Evolutionary conservation across 805 yeast species (phyloP).

Genomic region (Yarrowia divulgata): DNA sequence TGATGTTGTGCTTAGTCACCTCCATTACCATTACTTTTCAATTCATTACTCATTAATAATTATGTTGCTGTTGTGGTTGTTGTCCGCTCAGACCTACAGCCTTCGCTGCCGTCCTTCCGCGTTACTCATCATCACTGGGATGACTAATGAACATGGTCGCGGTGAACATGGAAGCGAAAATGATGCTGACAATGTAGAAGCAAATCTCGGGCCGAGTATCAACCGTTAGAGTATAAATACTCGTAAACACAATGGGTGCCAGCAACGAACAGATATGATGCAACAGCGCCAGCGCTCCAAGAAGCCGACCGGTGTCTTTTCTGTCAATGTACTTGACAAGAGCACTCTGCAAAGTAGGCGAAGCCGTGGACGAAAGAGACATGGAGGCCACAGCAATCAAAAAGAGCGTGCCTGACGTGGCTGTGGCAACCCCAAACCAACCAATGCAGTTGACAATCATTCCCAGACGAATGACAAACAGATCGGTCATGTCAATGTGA

Average conservation of each 20-base stretch:
- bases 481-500: constrained; percentile 44
- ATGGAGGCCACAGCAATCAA: constrained; percentile 41
- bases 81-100: too few species aligned
- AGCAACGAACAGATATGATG: constrained; percentile 39
- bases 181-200: constrained; percentile 42
- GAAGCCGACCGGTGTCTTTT: constrained; percentile 45
- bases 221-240: constrained; percentile 43
- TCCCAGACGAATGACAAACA: constrained; percentile 43
- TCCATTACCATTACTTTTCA: not conserved
- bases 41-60: constrained; percentile 1
- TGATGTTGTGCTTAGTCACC: too few species aligned
- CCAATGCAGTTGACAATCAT: constrained; percentile 41
- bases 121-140: constrained; percentile 11
- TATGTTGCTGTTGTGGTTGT: not conserved
- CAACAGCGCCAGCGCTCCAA: constrained; percentile 46
- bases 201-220: constrained; percentile 42
- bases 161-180: constrained; percentile 22
- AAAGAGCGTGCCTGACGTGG: constrained; percentile 42
- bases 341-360: constrained; percentile 44
- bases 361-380: constrained; percentile 43
- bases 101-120: too few species aligned
- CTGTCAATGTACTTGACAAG: constrained; percentile 45
- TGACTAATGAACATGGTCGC: constrained; percentile 19
- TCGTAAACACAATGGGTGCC: constrained; percentile 43
- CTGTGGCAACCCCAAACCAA: constrained; percentile 42